These are phyloP conservation scores for Candida pini DNA, from an alignment of 805 yeast genomes.

Conservation along the genomic window DNA sequence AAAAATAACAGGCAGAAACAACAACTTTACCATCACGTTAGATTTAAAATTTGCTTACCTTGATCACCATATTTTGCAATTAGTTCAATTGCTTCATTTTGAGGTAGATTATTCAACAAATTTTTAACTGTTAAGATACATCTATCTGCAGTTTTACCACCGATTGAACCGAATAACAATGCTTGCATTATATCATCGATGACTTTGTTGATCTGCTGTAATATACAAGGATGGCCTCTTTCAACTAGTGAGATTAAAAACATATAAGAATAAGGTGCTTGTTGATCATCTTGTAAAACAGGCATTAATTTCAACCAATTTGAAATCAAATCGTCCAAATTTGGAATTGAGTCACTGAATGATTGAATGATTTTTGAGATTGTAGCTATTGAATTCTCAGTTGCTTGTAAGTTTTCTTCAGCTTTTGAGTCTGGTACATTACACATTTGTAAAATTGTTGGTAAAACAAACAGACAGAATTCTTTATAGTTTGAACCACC, in stretches of 20 bases:
- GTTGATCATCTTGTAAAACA: conserved; percentile 75
- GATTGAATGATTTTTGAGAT: conserved; percentile 77
- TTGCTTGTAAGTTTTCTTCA: conserved; percentile 81
- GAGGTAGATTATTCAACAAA: conserved; percentile 60
- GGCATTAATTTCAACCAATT: conserved; percentile 85
- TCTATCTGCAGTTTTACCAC: conserved; percentile 66
- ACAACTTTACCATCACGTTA: too few relatives aligned
- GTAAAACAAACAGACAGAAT: conserved; percentile 64
- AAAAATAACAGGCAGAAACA: too few relatives aligned
- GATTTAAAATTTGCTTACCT: conserved; percentile 40
- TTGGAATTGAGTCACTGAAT: conserved; percentile 53
- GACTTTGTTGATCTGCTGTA: conserved; percentile 48
- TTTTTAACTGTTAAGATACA: conserved; percentile 59
- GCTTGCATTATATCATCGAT: conserved; percentile 73
- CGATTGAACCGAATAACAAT: conserved; percentile 56
- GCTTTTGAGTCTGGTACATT: conserved; percentile 74
- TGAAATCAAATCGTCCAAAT: conserved; percentile 54
- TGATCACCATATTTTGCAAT: conserved; percentile 59
- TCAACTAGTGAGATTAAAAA: conserved; percentile 71
- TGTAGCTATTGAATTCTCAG: conserved; percentile 79
- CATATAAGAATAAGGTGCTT: conserved; percentile 78
- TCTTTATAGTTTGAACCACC: conserved; percentile 64
- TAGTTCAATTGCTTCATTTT: conserved; percentile 58
- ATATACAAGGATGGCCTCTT: conserved; percentile 54
- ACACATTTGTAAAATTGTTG: conserved; percentile 66